These are phyloP conservation scores for Cordyceps tenuipes DNA, from an alignment of 2,329 filamentous ascomycete species.

Conservation along the genomic window DNA sequence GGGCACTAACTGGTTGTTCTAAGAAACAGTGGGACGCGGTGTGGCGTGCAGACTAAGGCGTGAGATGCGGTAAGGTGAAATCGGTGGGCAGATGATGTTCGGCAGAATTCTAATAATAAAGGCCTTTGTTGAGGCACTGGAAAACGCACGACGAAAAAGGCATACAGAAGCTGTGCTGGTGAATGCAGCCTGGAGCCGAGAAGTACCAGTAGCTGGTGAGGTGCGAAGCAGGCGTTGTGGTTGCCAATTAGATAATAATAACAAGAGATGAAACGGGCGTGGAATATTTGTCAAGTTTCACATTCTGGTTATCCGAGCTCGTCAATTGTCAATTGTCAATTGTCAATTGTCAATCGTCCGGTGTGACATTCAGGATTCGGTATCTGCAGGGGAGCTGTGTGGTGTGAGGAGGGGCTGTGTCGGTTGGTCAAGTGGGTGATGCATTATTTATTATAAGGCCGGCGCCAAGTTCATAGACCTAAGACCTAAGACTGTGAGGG, in stretches of 20 bases:
- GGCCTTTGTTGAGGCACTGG: too few species aligned
- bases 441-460: neutral
- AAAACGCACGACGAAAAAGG: too few species aligned
- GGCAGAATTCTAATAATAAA: conserved; percentile 15
- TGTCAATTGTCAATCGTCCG: neutral
- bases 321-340: neutral
- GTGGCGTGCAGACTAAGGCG: conserved; percentile 18
- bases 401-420: neutral
- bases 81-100: conserved; percentile 30
- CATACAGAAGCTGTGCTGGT: too few species aligned
- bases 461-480: neutral
- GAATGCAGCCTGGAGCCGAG: too few species aligned
- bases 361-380: neutral
- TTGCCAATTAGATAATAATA: too few species aligned
- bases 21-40: conserved; percentile 26
- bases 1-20: conserved; percentile 42
- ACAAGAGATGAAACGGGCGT: neutral
- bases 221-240: too few species aligned
- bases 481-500: neutral
- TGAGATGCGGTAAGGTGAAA: conserved; percentile 32
- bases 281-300: neutral
- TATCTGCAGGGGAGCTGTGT: neutral
- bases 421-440: neutral
- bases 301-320: neutral
- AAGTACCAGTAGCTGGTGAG: too few species aligned